Evolutionary conservation across 108 stramenopile genomes (phyloP).

Genomic region (Conticribra weissflogii): DNA sequence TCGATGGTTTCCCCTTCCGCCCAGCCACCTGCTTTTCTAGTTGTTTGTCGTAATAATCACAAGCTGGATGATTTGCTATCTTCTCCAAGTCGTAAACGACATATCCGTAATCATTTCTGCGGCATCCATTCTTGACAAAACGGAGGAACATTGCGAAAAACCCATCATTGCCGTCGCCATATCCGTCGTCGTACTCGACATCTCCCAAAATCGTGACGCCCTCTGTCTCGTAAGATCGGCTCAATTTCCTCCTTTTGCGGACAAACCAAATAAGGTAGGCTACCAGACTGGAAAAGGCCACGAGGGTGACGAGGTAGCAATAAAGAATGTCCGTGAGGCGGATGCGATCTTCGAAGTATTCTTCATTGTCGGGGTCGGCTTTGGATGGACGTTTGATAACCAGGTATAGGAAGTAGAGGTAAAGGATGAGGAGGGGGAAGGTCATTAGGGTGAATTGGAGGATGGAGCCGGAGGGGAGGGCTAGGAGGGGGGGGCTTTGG

Average conservation of each 20-base stretch:
- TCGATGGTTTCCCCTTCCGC: no score
- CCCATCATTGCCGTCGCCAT: conserved; percentile 14
- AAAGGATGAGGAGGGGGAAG: conserved; percentile 59
- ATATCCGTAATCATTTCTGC: conserved; percentile 53
- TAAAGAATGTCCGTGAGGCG: conserved; percentile 64
- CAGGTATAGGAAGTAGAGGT: conserved; percentile 66
- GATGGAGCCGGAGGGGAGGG: conserved; percentile 50
- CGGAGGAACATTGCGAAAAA: conserved; percentile 3
- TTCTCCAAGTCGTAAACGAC: conserved; percentile 49
- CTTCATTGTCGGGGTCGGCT: conserved; percentile 33
- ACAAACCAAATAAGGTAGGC: conserved; percentile 65
- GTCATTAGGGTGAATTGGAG: conserved; percentile 60
- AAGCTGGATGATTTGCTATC: conserved; percentile 55
- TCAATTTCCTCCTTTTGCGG: conserved; percentile 57
- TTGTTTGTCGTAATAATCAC: conserved; percentile 6
- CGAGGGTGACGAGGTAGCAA: conserved; percentile 52
- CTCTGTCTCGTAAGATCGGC: conserved; percentile 57
- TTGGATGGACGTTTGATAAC: conserved; percentile 54
- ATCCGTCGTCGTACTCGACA: conserved; percentile 35
- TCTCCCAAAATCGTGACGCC: conserved; percentile 42
- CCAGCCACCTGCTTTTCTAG: conserved; percentile 2
- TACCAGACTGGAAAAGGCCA: conserved; percentile 44
- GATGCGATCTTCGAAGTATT: conserved; percentile 33
- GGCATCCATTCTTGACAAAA: conserved; percentile 28
- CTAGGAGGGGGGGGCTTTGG: conserved; percentile 36